Conservation (phyloP, 1,284 basidiomycete species). For the Leccinum laetum region DNA sequence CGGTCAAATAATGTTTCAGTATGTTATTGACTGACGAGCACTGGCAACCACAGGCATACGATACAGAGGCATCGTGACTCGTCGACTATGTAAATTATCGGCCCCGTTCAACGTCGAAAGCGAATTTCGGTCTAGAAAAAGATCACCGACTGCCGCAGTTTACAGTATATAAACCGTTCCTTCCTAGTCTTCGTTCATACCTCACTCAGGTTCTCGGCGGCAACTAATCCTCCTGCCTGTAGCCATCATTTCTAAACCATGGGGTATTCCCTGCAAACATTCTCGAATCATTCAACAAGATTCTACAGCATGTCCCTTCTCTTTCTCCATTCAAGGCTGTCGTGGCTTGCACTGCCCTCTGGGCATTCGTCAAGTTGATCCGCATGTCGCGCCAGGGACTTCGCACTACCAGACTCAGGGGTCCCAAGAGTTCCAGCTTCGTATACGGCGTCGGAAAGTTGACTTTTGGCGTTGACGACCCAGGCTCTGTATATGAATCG, state of each 20-base stretch:
- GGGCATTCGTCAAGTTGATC: not conserved
- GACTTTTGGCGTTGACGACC: not conserved
- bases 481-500: not conserved
- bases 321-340: not conserved
- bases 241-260: not conserved
- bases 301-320: not conserved
- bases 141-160: not conserved
- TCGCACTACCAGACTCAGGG: not conserved
- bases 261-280: not conserved
- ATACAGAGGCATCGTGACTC: no score
- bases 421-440: not conserved
- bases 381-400: not conserved
- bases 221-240: not conserved
- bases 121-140: not conserved
- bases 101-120: not conserved
- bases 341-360: not conserved
- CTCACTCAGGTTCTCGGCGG: not conserved
- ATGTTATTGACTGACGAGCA: no score
- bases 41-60: no score
- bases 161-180: not conserved
- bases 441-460: not conserved
- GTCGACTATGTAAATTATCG: not conserved
- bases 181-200: not conserved
- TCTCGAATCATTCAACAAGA: not conserved
- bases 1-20: no score